Base-by-base conservation (phyloP, 140 eudicot genomes). In the Bidens hawaiensis region DNA sequence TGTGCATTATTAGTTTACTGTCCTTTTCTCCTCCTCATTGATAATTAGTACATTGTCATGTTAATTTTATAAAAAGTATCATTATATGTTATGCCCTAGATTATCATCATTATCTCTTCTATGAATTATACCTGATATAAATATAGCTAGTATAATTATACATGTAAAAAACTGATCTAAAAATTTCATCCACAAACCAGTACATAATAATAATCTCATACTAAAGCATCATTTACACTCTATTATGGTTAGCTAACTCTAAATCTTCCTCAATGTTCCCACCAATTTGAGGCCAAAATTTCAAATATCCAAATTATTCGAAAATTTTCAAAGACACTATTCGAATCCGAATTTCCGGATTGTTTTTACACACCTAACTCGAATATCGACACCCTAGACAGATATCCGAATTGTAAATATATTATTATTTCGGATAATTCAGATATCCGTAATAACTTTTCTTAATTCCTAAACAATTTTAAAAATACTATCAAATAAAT, bases 181-280 rank as follows among this genome's bases (percentile, higher is more conserved):
- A 43, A 62, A 43, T 43, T 45, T 16, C 28, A 43, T 43, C 50
- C 57, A 63, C 28, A 43, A 24, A 48, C 6, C 48, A 63, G 15
- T 14, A 26, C 42, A 63, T 9, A 16, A 9, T 12, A 8, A 27
- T 12, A 40, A 63, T 7, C 40, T 9, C 10, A 25, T 15, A 43
- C 12, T 43, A n/a, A 40, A 26, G 12, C 43, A 54, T 25, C 60
- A 54, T n/a, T 14, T 1, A 54, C 38, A 27, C 21, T 24, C 21
- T 25, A 14, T 11, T 3, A 14, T 14, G 1, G 22, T 41, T 5
- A 61, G 14, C 12, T 7, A 25, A 36, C 25, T 25, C 1, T 54
- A 54, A 11, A 22, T 41, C 45, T 24, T 60, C 65, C 31, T 59
- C 50, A 18, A 36, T 36, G 13, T 60, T 36, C 31, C 50, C 18